A percentile compares a stretch with the other conserved stretches of the same genome.
phyloP scores from a whole-genome alignment of 805 yeast genomes.

The Yarrowia sp. region DNA sequence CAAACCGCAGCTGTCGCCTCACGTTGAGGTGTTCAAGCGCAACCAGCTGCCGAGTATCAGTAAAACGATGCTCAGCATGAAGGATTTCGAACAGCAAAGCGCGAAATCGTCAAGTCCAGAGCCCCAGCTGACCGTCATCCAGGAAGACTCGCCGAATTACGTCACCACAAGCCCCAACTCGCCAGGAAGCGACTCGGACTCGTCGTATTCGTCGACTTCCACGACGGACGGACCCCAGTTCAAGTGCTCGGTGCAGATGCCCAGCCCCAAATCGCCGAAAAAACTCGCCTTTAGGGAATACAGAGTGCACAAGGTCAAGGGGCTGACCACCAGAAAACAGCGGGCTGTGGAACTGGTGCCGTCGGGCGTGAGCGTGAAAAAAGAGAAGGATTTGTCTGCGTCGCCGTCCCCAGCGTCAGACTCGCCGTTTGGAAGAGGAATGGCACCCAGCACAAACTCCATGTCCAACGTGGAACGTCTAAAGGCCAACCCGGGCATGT shows the following conservation, averaged over 20 bases:
- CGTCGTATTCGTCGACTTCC: not conserved
- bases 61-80: constrained; percentile 1
- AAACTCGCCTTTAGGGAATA: not conserved
- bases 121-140: no score
- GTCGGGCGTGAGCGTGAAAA: not conserved
- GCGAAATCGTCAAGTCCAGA: no score
- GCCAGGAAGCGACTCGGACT: constrained; percentile 8
- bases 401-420: not conserved
- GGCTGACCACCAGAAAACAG: not conserved
- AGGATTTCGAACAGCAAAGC: not conserved
- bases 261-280: not conserved
- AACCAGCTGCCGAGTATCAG: not conserved
- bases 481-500: constrained; percentile 30
- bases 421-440: constrained; percentile 28
- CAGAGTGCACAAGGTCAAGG: not conserved
- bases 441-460: not conserved
- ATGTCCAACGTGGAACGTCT: constrained; percentile 22
- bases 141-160: constrained; percentile 1
- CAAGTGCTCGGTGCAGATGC: not conserved
- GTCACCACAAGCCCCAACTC: not conserved
- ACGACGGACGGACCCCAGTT: not conserved
- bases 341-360: not conserved
- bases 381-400: not conserved
- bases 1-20: not conserved
- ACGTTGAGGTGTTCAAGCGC: no score